Percentiles rank a stretch among this genome's conserved stretches.
These are phyloP conservation scores for Elsinoe arachidis DNA, from an alignment of 2,329 filamentous ascomycete species.

Conservation along the genomic window DNA sequence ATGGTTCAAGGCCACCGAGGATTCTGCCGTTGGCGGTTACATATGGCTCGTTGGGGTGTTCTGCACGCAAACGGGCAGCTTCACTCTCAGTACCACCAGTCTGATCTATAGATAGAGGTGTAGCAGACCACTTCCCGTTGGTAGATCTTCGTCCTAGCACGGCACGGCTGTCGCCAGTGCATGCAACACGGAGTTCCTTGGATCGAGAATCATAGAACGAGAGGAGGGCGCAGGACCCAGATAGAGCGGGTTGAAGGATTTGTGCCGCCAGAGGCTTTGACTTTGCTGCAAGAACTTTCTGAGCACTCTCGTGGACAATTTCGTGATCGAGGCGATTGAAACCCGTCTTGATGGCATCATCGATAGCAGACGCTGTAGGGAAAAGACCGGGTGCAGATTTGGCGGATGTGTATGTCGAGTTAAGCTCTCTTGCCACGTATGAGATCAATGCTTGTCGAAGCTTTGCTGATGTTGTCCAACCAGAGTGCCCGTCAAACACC, in stretches of 20 bases:
- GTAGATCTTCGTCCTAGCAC: constrained; percentile 71
- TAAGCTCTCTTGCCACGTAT: constrained; percentile 87
- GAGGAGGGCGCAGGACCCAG: constrained; percentile 91
- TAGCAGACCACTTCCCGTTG: constrained; percentile 88
- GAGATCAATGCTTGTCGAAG: constrained; percentile 85
- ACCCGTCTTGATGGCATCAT: constrained; percentile 83
- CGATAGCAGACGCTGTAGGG: constrained; percentile 72
- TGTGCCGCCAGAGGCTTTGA: constrained; percentile 89
- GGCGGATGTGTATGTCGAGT: constrained; percentile 77
- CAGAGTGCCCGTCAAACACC: constrained; percentile 94
- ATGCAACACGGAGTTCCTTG: constrained; percentile 84
- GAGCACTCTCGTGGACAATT: constrained; percentile 86
- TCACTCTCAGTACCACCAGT: constrained; percentile 85
- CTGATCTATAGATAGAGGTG: constrained; percentile 82
- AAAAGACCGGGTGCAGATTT: constrained; percentile 48
- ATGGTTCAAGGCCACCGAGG: constrained; percentile 83
- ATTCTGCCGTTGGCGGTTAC: constrained; percentile 86
- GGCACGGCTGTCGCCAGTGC: constrained; percentile 91
- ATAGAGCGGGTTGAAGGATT: constrained; percentile 81
- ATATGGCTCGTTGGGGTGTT: constrained; percentile 81
- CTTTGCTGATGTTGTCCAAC: constrained; percentile 97
- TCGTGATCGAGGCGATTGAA: constrained; percentile 86
- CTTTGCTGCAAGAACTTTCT: constrained; percentile 80
- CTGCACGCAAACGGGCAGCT: constrained; percentile 68
- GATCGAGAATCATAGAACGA: constrained; percentile 90